These are phyloP conservation scores for Gossypium gossypioides DNA, from an alignment of 441 rosid genomes.

Conservation along the genomic window DNA sequence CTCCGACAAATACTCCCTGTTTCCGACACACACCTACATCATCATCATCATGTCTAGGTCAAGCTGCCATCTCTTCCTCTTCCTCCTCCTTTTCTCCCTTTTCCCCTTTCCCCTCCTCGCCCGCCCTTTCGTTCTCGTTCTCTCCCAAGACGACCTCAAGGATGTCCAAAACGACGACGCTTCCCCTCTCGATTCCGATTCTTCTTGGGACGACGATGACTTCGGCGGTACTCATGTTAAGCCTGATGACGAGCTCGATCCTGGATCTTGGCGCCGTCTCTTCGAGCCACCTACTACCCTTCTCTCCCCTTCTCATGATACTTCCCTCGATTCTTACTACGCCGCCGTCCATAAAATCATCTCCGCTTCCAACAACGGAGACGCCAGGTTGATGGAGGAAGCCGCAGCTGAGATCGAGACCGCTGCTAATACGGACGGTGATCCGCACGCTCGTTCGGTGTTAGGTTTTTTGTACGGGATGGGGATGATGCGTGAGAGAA, in stretches of 20 bases:
- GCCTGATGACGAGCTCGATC: slow-evolving; percentile 73
- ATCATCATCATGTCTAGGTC: neutral
- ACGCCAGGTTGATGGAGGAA: slow-evolving; percentile 54
- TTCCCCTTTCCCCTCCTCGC: slow-evolving; percentile 30
- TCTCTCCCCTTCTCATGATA: slow-evolving; percentile 18
- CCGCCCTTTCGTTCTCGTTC: slow-evolving; percentile 61
- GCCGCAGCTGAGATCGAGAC: slow-evolving; percentile 55
- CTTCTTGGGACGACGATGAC: slow-evolving; percentile 82
- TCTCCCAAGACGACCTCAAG: slow-evolving; percentile 81
- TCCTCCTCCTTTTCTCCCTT: slow-evolving; percentile 31
- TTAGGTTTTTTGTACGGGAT: slow-evolving; percentile 57
- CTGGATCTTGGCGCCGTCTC: slow-evolving; percentile 90
- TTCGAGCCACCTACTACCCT: slow-evolving; percentile 53
- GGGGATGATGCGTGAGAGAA: slow-evolving; percentile 70
- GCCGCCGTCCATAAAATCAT: slow-evolving; percentile 45
- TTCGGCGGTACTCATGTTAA: slow-evolving; percentile 65
- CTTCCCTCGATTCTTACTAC: slow-evolving; percentile 36
- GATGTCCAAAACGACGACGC: slow-evolving; percentile 43
- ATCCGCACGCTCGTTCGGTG: slow-evolving; percentile 68
- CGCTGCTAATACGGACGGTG: slow-evolving; percentile 40
- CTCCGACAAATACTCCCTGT: neutral
- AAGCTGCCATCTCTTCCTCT: slow-evolving; percentile 3
- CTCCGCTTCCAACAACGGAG: slow-evolving; percentile 44
- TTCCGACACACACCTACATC: neutral
- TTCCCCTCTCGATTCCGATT: slow-evolving; percentile 24